phyloP scores from a whole-genome alignment of 805 yeast genomes.

The Saturnispora hagleri region DNA sequence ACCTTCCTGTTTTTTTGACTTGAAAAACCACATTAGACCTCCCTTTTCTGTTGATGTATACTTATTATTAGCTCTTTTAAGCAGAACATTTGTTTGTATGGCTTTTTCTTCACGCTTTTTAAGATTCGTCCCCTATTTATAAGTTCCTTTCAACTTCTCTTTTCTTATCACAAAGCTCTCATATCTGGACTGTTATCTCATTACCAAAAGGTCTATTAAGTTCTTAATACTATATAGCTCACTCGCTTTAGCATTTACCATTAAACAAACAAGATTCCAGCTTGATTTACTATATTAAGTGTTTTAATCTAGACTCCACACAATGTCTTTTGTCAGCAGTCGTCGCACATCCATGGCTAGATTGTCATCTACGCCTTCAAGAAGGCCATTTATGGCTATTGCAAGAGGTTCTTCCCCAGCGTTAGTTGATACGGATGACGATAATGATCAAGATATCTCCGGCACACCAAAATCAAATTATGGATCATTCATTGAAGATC shows the following conservation, averaged over 20 bases:
- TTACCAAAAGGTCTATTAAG: too few species aligned
- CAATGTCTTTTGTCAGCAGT: not conserved
- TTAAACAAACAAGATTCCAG: not conserved
- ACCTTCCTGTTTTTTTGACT: not conserved
- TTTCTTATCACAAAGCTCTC: too few species aligned
- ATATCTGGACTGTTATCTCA: too few species aligned
- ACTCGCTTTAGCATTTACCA: not conserved
- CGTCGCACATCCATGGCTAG: constrained; percentile 5
- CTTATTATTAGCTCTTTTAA: not conserved
- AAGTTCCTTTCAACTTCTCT: not conserved
- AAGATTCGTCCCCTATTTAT: not conserved
- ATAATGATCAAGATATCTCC: not conserved
- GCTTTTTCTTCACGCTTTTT: not conserved
- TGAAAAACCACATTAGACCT: not conserved
- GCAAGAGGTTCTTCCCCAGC: constrained; percentile 12
- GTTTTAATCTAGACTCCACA: not conserved
- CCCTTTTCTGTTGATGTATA: not conserved
- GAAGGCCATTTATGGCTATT: not conserved
- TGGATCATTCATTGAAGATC: not conserved
- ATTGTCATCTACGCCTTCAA: constrained; percentile 2
- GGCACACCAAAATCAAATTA: not conserved
- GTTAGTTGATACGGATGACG: constrained; percentile 16
- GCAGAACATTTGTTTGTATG: not conserved
- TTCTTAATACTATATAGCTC: not conserved
- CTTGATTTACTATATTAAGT: not conserved